Evolutionary conservation across 805 yeast species (phyloP).

Genomic region (Saccharomycopsis oosterbeekiorum): DNA sequence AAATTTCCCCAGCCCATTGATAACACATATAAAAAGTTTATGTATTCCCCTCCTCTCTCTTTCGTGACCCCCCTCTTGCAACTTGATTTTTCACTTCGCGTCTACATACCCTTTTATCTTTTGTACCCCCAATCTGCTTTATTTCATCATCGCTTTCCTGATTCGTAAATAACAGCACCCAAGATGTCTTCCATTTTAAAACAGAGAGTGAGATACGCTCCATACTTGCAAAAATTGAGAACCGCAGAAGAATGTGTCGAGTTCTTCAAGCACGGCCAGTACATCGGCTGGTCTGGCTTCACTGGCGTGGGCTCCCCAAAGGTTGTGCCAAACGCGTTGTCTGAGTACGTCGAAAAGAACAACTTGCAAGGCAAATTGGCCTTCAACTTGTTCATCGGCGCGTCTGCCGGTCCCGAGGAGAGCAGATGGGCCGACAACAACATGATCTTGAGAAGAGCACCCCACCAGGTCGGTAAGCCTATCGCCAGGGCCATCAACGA

Average conservation of each 20-base stretch:
- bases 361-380: constrained; percentile 76
- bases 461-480: constrained; percentile 97
- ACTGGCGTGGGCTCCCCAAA: constrained; percentile 99
- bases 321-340: constrained; percentile 80
- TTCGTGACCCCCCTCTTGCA: not conserved
- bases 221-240: constrained; percentile 70
- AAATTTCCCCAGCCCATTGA: too few relatives aligned
- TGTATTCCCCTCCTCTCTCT: not conserved
- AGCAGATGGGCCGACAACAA: constrained; percentile 84
- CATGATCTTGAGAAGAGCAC: constrained; percentile 87
- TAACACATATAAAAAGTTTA: not conserved
- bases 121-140: too few relatives aligned
- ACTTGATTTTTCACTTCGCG: too few relatives aligned
- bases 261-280: constrained; percentile 79
- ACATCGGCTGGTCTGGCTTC: constrained; percentile 97
- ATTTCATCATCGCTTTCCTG: not conserved
- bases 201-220: constrained; percentile 86
- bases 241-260: constrained; percentile 77
- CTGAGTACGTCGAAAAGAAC: constrained; percentile 81
- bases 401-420: constrained; percentile 96
- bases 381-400: constrained; percentile 93
- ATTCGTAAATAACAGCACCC: not conserved
- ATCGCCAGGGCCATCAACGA: constrained; percentile 84
- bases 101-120: too few relatives aligned
- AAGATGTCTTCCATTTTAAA: constrained; percentile 39